A percentile compares a stretch with the other conserved stretches of the same genome.
Conservation (phyloP, 768 basidiomycete species). For the Lentinula boryana region DNA sequence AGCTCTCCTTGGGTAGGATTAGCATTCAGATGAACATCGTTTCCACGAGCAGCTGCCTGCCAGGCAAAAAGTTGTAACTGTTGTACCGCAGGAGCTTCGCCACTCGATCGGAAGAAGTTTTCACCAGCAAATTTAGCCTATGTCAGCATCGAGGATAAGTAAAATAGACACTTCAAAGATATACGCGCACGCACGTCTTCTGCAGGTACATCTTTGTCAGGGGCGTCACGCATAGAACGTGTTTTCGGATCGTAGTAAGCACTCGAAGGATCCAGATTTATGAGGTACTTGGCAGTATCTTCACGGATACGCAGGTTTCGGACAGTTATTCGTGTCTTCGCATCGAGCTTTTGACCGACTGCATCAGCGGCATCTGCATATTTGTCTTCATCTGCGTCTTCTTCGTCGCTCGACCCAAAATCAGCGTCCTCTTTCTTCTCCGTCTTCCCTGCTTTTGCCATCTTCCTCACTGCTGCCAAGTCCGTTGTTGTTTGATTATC, state of each 20-base stretch:
- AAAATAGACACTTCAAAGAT: background rate
- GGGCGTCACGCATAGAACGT: slow-evolving; percentile 98
- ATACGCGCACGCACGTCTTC: slow-evolving; percentile 67
- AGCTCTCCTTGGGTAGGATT: slow-evolving; percentile 96
- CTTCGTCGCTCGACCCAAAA: slow-evolving; percentile 95
- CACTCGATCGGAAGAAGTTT: slow-evolving; percentile 88
- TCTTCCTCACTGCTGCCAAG: slow-evolving; percentile 83
- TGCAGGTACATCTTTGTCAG: slow-evolving; percentile 64
- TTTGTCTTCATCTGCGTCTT: slow-evolving; percentile 95
- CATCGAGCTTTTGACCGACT: slow-evolving; percentile 96
- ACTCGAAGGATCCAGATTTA: slow-evolving; percentile 91
- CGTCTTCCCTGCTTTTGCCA: slow-evolving; percentile 83
- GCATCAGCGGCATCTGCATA: slow-evolving; percentile 98
- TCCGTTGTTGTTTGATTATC: slow-evolving; percentile 96
- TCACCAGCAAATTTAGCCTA: slow-evolving; percentile 92
- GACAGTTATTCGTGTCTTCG: slow-evolving; percentile 97
- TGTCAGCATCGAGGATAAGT: background rate
- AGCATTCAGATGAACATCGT: slow-evolving; percentile 92
- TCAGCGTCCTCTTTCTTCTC: slow-evolving; percentile 79
- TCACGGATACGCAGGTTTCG: slow-evolving; percentile 97
- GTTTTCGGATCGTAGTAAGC: slow-evolving; percentile 99
- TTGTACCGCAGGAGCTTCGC: slow-evolving; percentile 91
- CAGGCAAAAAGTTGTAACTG: slow-evolving; percentile 94
- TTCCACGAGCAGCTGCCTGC: slow-evolving; percentile 90
- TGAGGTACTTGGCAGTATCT: slow-evolving; percentile 97